phyloP scores from a whole-genome alignment of 768 basidiomycete genomes.

The Asterophora parasitica region DNA sequence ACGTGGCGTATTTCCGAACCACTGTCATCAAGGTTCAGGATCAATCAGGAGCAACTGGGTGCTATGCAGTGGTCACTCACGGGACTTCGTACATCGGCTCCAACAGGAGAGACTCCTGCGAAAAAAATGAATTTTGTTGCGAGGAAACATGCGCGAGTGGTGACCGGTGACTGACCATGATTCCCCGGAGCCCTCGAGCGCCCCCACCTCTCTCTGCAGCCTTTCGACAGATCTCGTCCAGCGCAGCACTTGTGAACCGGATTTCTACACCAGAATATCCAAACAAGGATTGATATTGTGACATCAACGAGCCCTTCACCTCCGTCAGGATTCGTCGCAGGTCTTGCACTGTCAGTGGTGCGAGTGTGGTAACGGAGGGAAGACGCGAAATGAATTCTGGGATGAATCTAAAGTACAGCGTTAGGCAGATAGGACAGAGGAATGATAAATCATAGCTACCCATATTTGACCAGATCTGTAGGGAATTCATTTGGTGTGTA shows the following conservation, averaged over 20 bases:
- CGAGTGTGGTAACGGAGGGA: slow-evolving; percentile 85
- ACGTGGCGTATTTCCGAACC: slow-evolving; percentile 67
- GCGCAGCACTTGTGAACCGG: slow-evolving; percentile 75
- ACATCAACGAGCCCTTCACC: slow-evolving; percentile 85
- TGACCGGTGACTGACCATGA: slow-evolving; percentile 51
- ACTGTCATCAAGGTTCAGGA: slow-evolving; percentile 7
- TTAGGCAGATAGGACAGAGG: slow-evolving; percentile 4
- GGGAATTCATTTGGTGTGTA: slow-evolving; percentile 1
- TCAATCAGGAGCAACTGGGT: slow-evolving; percentile 3
- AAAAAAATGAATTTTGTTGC: slow-evolving; percentile 1
- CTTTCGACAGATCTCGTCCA: slow-evolving; percentile 76
- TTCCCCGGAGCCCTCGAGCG: slow-evolving; percentile 83
- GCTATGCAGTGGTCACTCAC: slow-evolving; percentile 51
- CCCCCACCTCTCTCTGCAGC: slow-evolving; percentile 84
- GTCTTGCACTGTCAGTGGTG: slow-evolving; percentile 75
- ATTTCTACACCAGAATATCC: slow-evolving; percentile 82
- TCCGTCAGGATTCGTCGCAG: slow-evolving; percentile 88
- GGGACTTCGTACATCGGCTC: slow-evolving; percentile 94
- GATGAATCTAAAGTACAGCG: slow-evolving; percentile 56
- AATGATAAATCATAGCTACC: slow-evolving; percentile 32
- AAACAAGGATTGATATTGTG: slow-evolving; percentile 85
- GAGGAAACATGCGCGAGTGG: too few species aligned
- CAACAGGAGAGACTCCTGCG: slow-evolving; percentile 71
- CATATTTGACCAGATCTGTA: slow-evolving; percentile 79
- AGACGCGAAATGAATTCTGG: slow-evolving; percentile 93